Evolutionary conservation across 768 basidiomycete genomes (phyloP).

Genomic region (Suillus paluster): DNA sequence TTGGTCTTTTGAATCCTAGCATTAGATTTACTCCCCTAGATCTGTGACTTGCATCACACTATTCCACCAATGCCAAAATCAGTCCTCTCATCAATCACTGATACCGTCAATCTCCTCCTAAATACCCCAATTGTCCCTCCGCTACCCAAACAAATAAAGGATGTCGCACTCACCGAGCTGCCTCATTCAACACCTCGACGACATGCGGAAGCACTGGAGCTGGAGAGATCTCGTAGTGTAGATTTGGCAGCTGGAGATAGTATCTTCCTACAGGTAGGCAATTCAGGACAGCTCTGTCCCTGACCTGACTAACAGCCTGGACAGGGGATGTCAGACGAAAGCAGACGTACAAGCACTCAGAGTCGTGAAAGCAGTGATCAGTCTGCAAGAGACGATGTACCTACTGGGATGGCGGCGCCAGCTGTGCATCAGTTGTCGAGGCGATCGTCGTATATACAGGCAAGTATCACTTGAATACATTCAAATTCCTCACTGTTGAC

Average conservation of each 20-base stretch:
- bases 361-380: constrained; percentile 13
- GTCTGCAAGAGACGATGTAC: constrained; percentile 1
- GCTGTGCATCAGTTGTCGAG: not conserved
- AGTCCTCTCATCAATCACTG: constrained; percentile 20
- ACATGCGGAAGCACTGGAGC: constrained; percentile 1
- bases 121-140: constrained; percentile 28
- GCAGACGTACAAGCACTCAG: constrained; percentile 17
- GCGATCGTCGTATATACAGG: constrained; percentile 1
- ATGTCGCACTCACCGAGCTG: constrained; percentile 26
- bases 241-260: constrained; percentile 9
- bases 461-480: not conserved
- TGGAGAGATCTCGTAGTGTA: constrained; percentile 3
- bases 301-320: constrained; percentile 7
- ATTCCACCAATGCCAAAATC: constrained; percentile 6
- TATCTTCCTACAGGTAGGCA: constrained; percentile 21
- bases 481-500: not conserved
- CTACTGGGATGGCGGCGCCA: not conserved
- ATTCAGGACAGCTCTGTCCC: not conserved
- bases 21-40: not conserved
- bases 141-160: not conserved
- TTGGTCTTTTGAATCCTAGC: too few relatives aligned
- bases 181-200: constrained; percentile 2
- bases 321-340: constrained; percentile 13
- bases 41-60: not conserved
- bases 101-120: constrained; percentile 21